Base-by-base conservation (phyloP, 108 stramenopile genomes). In the Cyclotella baltica region DNA sequence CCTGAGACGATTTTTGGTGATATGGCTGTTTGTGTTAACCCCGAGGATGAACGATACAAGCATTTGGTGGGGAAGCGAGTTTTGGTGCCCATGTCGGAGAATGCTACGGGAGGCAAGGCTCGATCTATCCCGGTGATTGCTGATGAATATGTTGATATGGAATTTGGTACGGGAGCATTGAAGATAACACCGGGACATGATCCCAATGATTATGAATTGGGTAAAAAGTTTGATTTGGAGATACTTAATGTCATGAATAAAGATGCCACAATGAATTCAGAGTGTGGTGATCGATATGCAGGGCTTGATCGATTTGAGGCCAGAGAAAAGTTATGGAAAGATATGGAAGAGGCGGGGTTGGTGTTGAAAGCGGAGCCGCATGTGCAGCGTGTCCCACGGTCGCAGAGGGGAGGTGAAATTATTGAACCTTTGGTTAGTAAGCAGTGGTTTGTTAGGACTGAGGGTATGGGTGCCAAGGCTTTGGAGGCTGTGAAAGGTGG, bases 121-220 rank as follows among this genome's bases (percentile, higher is more conserved):
- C 75, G 96, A 27, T 86, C 89, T 4, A 87, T 97, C 28, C 96
- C 96, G 20, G 85, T 98, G 55, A 92, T 98, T 70, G 90, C 97
- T 2, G 98, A 98, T 79, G 97, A 96, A 29, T 97, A 97, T 72
- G 98, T 98, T 43, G 98, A 98, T 76, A 88, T 90, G 83, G 96
- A 92, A 70, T 96, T 96, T 67, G 98, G 98, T 35, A 96, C 98
- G 19, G 98, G 98, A n/a, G 98, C 96, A 0, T 84, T 98, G 33
- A 98, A 98, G 77, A 96, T 98, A 70, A 97, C 98, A 30, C 98
- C 98, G 20, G 97, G 95, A 13, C 98, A 98, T 75, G 98, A 98
- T 81, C 91, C 94, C 22, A 99, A 98, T 74, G 99, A 99, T 83
- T 97, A 95, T 62, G 97, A 94, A 25, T 86, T 98, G 57, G 99